Conservation (phyloP, 2,329 filamentous ascomycete genomes). For the Clonostachys rosea region DNA sequence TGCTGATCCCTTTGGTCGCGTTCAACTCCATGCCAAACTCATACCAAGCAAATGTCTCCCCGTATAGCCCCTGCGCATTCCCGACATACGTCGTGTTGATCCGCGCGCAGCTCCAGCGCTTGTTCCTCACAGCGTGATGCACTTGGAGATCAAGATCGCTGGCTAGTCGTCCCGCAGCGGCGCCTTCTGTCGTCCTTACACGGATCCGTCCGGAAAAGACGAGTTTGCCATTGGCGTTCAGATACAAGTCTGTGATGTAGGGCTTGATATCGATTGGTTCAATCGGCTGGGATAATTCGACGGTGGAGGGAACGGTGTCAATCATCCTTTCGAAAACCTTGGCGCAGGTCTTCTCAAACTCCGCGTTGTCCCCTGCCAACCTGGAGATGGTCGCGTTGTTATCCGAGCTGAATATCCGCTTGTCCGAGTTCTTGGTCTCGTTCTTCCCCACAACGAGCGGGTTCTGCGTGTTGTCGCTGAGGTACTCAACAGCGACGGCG, state of each 20-base stretch:
- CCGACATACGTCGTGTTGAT: constrained; percentile 8
- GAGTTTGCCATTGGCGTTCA: constrained; percentile 14
- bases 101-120: constrained; percentile 2
- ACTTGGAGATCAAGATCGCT: constrained; percentile 12
- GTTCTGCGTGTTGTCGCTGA: constrained; percentile 31
- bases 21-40: constrained; percentile 10
- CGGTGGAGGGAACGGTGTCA: constrained; percentile 19
- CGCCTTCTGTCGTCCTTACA: constrained; percentile 8
- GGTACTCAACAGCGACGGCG: constrained; percentile 32
- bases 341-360: constrained; percentile 24
- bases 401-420: constrained; percentile 34
- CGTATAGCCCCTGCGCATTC: constrained; percentile 8
- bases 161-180: constrained; percentile 9
- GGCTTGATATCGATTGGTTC: constrained; percentile 19
- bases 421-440: constrained; percentile 30
- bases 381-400: constrained; percentile 32
- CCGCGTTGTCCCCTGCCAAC: constrained; percentile 23
- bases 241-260: constrained; percentile 13
- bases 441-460: constrained; percentile 31
- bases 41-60: constrained; percentile 10
- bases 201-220: constrained; percentile 16
- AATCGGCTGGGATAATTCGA: constrained; percentile 19
- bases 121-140: constrained; percentile 10
- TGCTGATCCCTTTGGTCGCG: constrained; percentile 12
- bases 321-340: constrained; percentile 23